phyloP scores from a whole-genome alignment of 2,329 filamentous ascomycete genomes.

The Clarireedia monteithiana region DNA sequence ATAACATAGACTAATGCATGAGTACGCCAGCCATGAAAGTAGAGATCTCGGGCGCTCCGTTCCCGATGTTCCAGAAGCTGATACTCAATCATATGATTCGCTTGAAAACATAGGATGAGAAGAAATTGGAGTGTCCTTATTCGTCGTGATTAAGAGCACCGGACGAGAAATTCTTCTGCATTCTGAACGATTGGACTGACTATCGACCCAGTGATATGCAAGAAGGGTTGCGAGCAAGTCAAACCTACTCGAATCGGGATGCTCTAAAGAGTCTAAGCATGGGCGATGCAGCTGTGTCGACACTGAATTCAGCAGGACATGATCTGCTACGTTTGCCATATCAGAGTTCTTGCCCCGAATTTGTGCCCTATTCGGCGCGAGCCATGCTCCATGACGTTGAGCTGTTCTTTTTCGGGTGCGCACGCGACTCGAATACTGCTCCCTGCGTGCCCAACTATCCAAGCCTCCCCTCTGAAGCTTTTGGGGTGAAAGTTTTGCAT shows the following conservation, averaged over 20 bases:
- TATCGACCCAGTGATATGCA: slow-evolving; percentile 1
- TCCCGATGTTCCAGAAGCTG: neutral
- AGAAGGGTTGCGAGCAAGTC: neutral
- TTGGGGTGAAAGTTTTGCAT: neutral
- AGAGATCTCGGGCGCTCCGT: slow-evolving; percentile 6
- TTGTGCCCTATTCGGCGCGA: neutral
- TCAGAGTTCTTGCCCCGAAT: neutral
- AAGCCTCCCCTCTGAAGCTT: neutral
- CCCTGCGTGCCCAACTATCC: neutral
- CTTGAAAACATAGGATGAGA: neutral
- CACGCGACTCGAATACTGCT: neutral
- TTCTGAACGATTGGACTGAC: neutral
- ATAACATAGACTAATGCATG: slow-evolving; percentile 2
- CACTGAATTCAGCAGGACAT: slow-evolving; percentile 6
- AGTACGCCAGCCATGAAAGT: slow-evolving; percentile 9
- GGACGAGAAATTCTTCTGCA: neutral
- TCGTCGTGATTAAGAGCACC: neutral
- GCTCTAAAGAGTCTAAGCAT: neutral
- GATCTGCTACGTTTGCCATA: neutral
- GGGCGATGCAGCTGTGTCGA: slow-evolving; percentile 2
- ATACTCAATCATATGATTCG: neutral
- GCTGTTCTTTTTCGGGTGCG: neutral
- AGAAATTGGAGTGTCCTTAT: neutral
- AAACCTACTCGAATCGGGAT: neutral
- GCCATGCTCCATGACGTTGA: neutral